These are phyloP conservation scores for Cicer arietinum DNA, from an alignment of 306 rosid genomes.

Conservation along the genomic window DNA sequence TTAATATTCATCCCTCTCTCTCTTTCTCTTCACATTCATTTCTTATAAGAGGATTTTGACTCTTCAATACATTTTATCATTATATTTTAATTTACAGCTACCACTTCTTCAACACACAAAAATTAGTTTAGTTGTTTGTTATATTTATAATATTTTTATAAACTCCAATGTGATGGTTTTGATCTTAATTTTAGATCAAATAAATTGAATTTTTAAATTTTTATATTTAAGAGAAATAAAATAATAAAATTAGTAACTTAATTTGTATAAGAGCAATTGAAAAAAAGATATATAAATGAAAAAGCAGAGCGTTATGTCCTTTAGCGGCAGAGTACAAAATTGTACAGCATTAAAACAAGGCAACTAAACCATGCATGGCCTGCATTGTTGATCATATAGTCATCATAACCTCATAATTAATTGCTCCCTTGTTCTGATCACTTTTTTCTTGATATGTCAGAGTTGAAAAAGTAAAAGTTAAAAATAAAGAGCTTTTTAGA, in stretches of 20 bases:
- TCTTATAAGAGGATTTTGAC: not conserved
- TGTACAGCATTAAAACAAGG: constrained; percentile 43
- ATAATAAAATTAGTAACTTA: no score
- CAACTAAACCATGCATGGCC: constrained; percentile 52
- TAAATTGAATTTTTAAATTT: no score
- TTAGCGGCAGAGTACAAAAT: constrained; percentile 43
- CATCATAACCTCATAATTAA: constrained; percentile 59
- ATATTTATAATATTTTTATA: no score
- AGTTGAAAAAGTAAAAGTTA: constrained; percentile 47
- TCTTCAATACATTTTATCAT: not conserved
- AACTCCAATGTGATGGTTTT: no score
- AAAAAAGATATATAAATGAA: not conserved
- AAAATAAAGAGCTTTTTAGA: constrained; percentile 13
- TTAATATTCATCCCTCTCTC: constrained; percentile 18
- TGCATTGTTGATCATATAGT: constrained; percentile 48
- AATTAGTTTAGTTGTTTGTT: no score
- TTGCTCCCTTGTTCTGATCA: constrained; percentile 36
- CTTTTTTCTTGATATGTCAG: constrained; percentile 55
- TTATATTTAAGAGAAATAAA: no score
- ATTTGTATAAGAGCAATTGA: no score
- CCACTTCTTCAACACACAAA: no score
- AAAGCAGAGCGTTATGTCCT: not conserved
- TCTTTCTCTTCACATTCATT: not conserved
- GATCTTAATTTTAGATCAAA: no score
- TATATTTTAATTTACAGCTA: no score